Percentiles rank a stretch among this genome's conserved stretches.
These are phyloP conservation scores for Saprolegnia diclina DNA, from an alignment of 352 stramenopile species.

Conservation along the genomic window DNA sequence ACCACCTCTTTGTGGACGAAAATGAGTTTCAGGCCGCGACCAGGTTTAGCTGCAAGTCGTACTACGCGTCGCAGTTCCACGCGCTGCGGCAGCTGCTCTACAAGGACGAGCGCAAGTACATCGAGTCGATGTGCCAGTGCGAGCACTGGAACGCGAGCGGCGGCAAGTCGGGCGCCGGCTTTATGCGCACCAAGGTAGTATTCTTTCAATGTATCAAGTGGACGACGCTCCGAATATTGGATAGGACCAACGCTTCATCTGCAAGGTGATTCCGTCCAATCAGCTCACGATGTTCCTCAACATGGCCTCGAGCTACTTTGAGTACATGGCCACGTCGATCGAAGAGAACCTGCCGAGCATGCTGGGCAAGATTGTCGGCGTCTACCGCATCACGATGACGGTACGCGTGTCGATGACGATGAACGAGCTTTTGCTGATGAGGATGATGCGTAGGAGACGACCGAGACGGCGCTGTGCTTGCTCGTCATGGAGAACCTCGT, in stretches of 20 bases:
- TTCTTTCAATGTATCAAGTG: conserved; percentile 16
- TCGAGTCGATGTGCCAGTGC: conserved; percentile 82
- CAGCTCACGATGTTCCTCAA: conserved; percentile 87
- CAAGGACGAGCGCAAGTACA: conserved; percentile 76
- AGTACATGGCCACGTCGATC: conserved; percentile 85
- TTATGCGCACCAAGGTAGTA: conserved; percentile 59
- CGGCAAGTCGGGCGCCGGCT: conserved; percentile 81
- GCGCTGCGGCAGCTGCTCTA: conserved; percentile 78
- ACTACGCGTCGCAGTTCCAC: conserved; percentile 87
- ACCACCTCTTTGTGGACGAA: conserved; percentile 80
- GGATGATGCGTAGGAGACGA: conserved; percentile 37
- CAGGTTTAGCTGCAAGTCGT: conserved; percentile 83
- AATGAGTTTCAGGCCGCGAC: conserved; percentile 77
- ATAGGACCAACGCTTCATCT: conserved; percentile 79
- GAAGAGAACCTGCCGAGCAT: conserved; percentile 82
- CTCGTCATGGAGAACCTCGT: conserved; percentile 87
- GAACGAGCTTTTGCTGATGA: too few relatives aligned
- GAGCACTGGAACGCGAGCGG: conserved; percentile 80
- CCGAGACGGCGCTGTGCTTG: conserved; percentile 77
- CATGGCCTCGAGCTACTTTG: conserved; percentile 86
- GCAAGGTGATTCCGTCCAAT: conserved; percentile 80
- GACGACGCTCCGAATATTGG: not conserved
- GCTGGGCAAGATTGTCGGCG: conserved; percentile 81
- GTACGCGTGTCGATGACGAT: not conserved
- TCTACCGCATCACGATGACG: conserved; percentile 42